A percentile compares a stretch with the other conserved stretches of the same genome.
Evolutionary conservation across 2,329 filamentous ascomycete species (phyloP).

Genomic region (Fusarium sp.): DNA sequence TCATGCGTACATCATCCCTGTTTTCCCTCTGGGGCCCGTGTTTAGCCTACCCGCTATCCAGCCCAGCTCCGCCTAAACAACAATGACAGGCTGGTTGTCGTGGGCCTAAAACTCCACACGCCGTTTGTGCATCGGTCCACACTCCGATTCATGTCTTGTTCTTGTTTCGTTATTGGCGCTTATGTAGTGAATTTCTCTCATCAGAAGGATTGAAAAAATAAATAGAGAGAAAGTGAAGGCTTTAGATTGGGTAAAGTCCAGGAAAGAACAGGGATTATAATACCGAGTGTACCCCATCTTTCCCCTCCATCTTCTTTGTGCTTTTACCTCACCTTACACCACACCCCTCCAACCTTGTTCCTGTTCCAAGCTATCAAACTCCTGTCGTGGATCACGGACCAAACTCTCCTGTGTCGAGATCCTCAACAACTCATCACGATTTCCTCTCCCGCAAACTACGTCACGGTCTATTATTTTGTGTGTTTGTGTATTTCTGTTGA

Average conservation of each 20-base stretch:
- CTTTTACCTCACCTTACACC: constrained; percentile 10
- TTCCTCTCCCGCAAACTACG: constrained; percentile 37
- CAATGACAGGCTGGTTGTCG: constrained; percentile 22
- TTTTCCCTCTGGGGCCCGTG: constrained; percentile 35
- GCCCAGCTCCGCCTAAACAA: constrained; percentile 29
- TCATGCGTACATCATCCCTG: constrained; percentile 34
- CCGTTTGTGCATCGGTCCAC: constrained; percentile 28
- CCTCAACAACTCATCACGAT: constrained; percentile 29
- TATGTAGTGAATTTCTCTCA: constrained; percentile 5
- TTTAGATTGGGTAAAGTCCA: neutral
- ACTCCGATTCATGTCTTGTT: constrained; percentile 23
- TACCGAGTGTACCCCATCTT: constrained; percentile 29
- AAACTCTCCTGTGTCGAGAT: constrained; percentile 45
- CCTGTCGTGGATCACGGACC: constrained; percentile 41
- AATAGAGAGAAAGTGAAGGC: neutral
- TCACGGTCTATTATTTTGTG: constrained; percentile 34
- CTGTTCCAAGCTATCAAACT: constrained; percentile 26
- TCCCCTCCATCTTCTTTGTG: constrained; percentile 1
- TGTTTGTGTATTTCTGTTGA: constrained; percentile 24
- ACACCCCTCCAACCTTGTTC: constrained; percentile 19
- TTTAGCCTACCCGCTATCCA: constrained; percentile 46
- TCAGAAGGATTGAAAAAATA: neutral
- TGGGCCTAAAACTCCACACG: constrained; percentile 31
- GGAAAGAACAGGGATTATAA: constrained; percentile 12
- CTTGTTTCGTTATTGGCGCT: constrained; percentile 13